A percentile compares a stretch with the other conserved stretches of the same genome.
These are phyloP conservation scores for Carex myosuroides DNA, from an alignment of 176 grass and related monocot species.

Conservation along the genomic window DNA sequence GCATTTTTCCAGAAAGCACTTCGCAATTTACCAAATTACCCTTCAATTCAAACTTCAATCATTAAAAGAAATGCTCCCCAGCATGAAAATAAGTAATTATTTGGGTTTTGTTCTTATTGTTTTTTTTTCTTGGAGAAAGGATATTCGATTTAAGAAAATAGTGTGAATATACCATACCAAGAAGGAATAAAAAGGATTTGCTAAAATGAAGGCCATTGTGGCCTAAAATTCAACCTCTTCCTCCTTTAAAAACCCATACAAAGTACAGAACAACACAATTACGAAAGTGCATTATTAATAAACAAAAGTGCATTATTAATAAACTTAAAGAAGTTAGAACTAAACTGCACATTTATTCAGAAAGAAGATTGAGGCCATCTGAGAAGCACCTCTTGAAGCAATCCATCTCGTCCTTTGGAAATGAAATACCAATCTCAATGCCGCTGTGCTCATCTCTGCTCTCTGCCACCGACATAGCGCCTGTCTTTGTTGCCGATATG, in stretches of 20 bases:
- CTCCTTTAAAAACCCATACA: not conserved
- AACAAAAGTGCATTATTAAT: not conserved
- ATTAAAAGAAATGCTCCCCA: no score
- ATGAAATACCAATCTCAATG: constrained; percentile 27
- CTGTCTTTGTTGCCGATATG: not conserved
- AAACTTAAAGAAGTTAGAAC: not conserved
- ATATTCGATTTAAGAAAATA: no score
- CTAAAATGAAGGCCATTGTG: not conserved
- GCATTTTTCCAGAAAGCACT: no score
- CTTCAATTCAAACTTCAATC: no score
- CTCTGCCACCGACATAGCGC: constrained; percentile 1
- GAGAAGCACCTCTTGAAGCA: constrained; percentile 4
- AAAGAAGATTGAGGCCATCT: not conserved
- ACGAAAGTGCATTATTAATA: not conserved
- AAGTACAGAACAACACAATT: not conserved
- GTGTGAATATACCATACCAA: no score
- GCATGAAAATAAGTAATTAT: no score
- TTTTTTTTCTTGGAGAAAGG: no score
- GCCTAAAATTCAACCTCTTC: not conserved
- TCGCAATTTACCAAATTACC: no score
- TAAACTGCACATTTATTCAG: not conserved
- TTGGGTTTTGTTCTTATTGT: no score
- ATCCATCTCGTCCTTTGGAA: constrained; percentile 14
- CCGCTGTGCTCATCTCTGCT: constrained; percentile 24
- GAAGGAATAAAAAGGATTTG: not conserved